These are phyloP conservation scores for Leptomonas pyrrhocoris DNA, from an alignment of 208 protist genomes.

Conservation along the genomic window DNA sequence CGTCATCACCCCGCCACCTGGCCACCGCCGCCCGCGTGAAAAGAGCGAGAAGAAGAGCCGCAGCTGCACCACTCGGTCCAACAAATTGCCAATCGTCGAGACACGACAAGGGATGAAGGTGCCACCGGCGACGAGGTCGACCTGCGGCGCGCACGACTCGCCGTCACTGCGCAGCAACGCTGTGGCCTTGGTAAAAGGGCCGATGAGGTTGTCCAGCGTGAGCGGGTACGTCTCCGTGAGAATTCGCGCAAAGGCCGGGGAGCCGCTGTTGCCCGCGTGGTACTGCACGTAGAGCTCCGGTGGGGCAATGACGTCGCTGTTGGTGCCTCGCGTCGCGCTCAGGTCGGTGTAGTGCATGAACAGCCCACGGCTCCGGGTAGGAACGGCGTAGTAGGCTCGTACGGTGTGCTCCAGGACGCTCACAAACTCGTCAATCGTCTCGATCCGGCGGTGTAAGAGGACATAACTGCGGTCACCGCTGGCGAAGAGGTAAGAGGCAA, in stretches of 20 bases:
- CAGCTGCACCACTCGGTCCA: conserved; percentile 41
- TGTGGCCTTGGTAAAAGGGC: conserved; percentile 34
- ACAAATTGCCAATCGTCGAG: conserved; percentile 42
- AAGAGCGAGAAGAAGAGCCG: conserved; percentile 48
- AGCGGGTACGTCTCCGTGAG: conserved; percentile 24
- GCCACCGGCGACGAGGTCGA: conserved; percentile 29
- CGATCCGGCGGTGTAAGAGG: conserved; percentile 34
- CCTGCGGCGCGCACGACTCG: conserved; percentile 37
- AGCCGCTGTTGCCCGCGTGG: conserved; percentile 35
- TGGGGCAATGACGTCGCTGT: conserved; percentile 17
- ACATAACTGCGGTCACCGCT: conserved; percentile 31
- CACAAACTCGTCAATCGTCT: conserved; percentile 59
- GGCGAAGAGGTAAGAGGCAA: conserved; percentile 48
- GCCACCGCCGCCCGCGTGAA: conserved; percentile 24
- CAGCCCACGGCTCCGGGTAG: conserved; percentile 37
- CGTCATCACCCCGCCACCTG: conserved; percentile 18
- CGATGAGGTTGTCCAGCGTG: conserved; percentile 31
- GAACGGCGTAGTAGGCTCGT: conserved; percentile 47
- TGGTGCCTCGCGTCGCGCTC: conserved; percentile 1
- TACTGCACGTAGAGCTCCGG: conserved; percentile 43
- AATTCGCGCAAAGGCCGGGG: conserved; percentile 25
- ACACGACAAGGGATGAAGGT: conserved; percentile 44
- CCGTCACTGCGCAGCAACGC: conserved; percentile 23
- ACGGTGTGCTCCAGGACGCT: conserved; percentile 38
- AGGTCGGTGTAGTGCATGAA: conserved; percentile 63